Evolutionary conservation across 352 stramenopile species (phyloP).

Genomic region (Thalassiosira gravida): DNA sequence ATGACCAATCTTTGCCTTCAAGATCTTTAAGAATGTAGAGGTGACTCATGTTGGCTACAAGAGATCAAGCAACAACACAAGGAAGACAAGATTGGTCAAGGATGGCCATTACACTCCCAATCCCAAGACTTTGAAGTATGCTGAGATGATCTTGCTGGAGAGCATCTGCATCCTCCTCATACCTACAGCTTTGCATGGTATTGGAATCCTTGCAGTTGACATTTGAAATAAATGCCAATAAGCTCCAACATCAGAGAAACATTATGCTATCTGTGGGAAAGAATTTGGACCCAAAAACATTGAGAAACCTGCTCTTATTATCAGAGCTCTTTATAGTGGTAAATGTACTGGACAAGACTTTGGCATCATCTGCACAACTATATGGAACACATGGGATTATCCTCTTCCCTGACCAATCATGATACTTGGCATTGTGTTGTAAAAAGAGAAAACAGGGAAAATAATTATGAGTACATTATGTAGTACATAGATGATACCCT

Average conservation of each 20-base stretch:
- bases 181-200: slow-evolving; percentile 27
- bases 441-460: not conserved
- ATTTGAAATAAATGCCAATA: slow-evolving; percentile 45
- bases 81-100: slow-evolving; percentile 29
- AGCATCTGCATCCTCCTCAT: slow-evolving; percentile 34
- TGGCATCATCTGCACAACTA: slow-evolving; percentile 13
- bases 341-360: slow-evolving; percentile 34
- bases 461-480: slow-evolving; percentile 15
- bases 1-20: slow-evolving; percentile 64
- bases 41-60: not conserved
- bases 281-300: slow-evolving; percentile 42
- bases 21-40: slow-evolving; percentile 42
- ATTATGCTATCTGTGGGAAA: slow-evolving; percentile 38
- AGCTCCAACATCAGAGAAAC: slow-evolving; percentile 11
- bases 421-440: slow-evolving; percentile 9
- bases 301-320: slow-evolving; percentile 32
- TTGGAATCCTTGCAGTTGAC: slow-evolving; percentile 48
- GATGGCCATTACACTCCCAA: slow-evolving; percentile 14
- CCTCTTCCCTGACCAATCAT: slow-evolving; percentile 1
- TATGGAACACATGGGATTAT: slow-evolving; percentile 15
- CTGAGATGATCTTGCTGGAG: slow-evolving; percentile 45
- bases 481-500: slow-evolving; percentile 15
- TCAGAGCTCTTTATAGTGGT: slow-evolving; percentile 60
- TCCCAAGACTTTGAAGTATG: slow-evolving; percentile 35
- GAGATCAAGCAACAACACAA: slow-evolving; percentile 10